These are phyloP conservation scores for Lachnellula hyalina DNA, from an alignment of 2,329 filamentous ascomycete species.

Conservation along the genomic window DNA sequence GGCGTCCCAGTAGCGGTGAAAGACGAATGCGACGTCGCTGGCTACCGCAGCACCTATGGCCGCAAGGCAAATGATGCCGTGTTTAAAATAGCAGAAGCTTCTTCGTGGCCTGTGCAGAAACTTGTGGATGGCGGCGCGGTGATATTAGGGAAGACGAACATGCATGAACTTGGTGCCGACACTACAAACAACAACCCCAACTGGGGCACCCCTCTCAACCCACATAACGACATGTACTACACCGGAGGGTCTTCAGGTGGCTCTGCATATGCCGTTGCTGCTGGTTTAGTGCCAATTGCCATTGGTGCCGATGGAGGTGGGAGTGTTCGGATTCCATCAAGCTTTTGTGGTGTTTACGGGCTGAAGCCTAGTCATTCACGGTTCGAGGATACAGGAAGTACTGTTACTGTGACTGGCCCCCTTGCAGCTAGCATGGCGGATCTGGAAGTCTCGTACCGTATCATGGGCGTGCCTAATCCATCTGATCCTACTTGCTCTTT, in stretches of 20 bases:
- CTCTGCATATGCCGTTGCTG: conserved; percentile 76
- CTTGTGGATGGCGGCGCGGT: conserved; percentile 60
- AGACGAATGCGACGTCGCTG: conserved; percentile 72
- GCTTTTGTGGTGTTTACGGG: conserved; percentile 54
- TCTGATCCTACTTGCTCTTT: conserved; percentile 52
- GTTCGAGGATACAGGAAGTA: conserved; percentile 49
- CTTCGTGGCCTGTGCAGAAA: conserved; percentile 66
- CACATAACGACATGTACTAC: conserved; percentile 68
- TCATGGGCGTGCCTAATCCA: conserved; percentile 69
- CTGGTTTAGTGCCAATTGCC: conserved; percentile 56
- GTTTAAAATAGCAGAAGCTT: conserved; percentile 62
- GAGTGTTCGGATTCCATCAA: conserved; percentile 44
- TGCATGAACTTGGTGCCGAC: conserved; percentile 79
- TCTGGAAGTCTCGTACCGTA: conserved; percentile 73
- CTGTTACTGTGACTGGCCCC: conserved; percentile 63
- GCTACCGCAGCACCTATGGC: conserved; percentile 64
- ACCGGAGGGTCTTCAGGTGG: conserved; percentile 87
- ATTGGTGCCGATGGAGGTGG: conserved; percentile 85
- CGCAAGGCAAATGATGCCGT: conserved; percentile 76
- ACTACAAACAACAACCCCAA: conserved; percentile 82
- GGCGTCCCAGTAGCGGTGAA: conserved; percentile 81
- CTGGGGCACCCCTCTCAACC: conserved; percentile 76
- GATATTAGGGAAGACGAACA: conserved; percentile 72
- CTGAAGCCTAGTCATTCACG: conserved; percentile 75
- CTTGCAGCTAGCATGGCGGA: conserved; percentile 72